Conservation (phyloP, 139 green algal genomes). For the Picochlorum sp. region DNA sequence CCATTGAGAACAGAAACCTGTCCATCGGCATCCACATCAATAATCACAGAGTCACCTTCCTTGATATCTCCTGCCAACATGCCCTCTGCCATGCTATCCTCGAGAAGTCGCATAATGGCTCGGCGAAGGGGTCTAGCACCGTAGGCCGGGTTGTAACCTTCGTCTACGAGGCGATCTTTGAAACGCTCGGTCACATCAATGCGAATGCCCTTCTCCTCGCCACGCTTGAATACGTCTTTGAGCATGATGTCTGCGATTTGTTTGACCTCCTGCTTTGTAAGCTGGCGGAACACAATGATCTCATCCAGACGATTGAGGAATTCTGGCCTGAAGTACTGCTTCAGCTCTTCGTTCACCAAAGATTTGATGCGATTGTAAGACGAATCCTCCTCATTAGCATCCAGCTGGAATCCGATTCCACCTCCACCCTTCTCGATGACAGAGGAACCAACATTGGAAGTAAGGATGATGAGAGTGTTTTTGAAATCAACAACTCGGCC, state of each 20-base stretch:
- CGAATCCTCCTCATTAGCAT: conserved; percentile 31
- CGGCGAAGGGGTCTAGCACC: conserved; percentile 93
- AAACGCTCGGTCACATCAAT: conserved; percentile 79
- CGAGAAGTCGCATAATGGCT: conserved; percentile 97
- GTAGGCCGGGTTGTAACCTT: conserved; percentile 98
- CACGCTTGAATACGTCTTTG: conserved; percentile 80
- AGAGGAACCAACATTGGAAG: conserved; percentile 88
- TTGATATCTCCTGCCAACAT: conserved; percentile 90
- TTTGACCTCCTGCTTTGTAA: conserved; percentile 97
- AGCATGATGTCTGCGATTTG: conserved; percentile 99
- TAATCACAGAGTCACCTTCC: conserved; percentile 86
- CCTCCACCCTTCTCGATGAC: conserved; percentile 94
- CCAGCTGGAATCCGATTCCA: conserved; percentile 69
- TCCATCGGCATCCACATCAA: conserved; percentile 86
- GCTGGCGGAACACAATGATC: conserved; percentile 99
- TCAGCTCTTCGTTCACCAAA: conserved; percentile 98
- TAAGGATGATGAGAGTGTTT: conserved; percentile 99
- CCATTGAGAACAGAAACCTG: conserved; percentile 80
- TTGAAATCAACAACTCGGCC: conserved; percentile 98
- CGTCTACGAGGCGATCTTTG: conserved; percentile 84
- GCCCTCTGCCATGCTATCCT: conserved; percentile 91
- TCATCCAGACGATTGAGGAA: conserved; percentile 99
- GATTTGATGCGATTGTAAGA: conserved; percentile 87
- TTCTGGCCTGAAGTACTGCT: conserved; percentile 97
- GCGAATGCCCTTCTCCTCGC: conserved; percentile 93